Percentiles rank a stretch among this genome's conserved stretches.
Conservation (phyloP, 176 grass and related monocot species). For the Dactylis glomerata region DNA sequence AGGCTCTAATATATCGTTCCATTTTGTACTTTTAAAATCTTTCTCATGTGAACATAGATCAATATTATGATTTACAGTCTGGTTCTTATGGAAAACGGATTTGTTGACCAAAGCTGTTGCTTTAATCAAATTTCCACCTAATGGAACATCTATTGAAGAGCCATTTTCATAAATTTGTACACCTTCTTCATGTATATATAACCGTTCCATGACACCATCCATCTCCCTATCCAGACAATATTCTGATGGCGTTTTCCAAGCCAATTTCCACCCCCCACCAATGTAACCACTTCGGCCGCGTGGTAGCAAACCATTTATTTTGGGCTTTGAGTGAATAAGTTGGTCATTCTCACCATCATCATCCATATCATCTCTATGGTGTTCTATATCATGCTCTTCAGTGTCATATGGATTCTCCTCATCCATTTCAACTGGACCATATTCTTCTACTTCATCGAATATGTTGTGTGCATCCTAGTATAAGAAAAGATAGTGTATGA, state of each 20-base stretch:
- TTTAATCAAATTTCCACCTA: constrained; percentile 28
- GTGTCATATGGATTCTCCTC: not conserved
- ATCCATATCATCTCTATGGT: not conserved
- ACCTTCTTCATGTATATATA: constrained; percentile 8
- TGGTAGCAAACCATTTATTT: constrained; percentile 16
- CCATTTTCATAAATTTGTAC: not conserved
- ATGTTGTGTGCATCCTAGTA: not conserved
- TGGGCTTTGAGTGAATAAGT: not conserved
- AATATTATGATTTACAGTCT: not conserved
- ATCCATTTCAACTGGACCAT: not conserved
- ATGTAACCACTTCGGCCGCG: constrained; percentile 24
- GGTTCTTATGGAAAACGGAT: constrained; percentile 34
- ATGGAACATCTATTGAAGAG: constrained; percentile 3
- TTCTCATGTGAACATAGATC: constrained; percentile 37
- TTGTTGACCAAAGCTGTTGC: constrained; percentile 52
- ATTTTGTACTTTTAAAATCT: constrained; percentile 22
- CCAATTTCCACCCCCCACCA: constrained; percentile 73
- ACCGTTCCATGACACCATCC: not conserved
- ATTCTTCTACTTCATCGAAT: not conserved
- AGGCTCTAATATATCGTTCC: constrained; percentile 45
- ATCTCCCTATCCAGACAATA: not conserved
- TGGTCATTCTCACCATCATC: not conserved
- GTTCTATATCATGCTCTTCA: not conserved
- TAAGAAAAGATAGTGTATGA: not conserved
- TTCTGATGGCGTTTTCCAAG: constrained; percentile 45